Evolutionary conservation across 495 filamentous ascomycete species (phyloP).

Genomic region (Trichoderma orchidacearum): DNA sequence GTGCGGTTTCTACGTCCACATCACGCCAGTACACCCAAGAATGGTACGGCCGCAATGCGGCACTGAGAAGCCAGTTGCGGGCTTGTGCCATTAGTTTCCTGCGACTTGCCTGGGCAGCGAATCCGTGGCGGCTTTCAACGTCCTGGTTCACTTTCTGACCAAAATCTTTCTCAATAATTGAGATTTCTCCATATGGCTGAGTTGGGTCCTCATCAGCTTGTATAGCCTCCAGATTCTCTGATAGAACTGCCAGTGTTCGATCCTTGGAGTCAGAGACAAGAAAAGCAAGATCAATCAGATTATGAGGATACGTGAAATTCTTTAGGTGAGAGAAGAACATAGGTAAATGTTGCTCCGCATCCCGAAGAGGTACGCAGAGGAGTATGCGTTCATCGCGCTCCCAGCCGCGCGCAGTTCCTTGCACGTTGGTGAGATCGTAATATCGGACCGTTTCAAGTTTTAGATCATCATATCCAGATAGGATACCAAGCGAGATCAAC

Average conservation of each 20-base stretch:
- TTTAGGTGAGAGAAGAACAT: constrained; percentile 97
- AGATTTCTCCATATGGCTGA: constrained; percentile 89
- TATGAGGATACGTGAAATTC: constrained; percentile 96
- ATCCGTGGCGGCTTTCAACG: constrained; percentile 94
- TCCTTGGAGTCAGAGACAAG: constrained; percentile 97
- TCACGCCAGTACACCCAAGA: constrained; percentile 99
- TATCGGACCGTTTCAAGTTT: constrained; percentile 89
- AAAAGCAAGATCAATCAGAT: constrained; percentile 92
- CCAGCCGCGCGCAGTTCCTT: constrained; percentile 84
- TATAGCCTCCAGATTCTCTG: constrained; percentile 60
- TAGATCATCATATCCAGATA: constrained; percentile 54
- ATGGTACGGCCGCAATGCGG: constrained; percentile 85
- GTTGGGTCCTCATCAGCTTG: constrained; percentile 65
- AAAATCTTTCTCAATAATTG: constrained; percentile 97
- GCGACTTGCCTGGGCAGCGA: constrained; percentile 86
- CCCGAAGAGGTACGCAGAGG: constrained; percentile 86
- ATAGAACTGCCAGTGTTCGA: constrained; percentile 63
- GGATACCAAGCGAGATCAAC: constrained; percentile 56
- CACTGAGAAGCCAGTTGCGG: constrained; percentile 91
- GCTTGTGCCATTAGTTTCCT: constrained; percentile 98
- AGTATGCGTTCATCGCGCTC: constrained; percentile 89
- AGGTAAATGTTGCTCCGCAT: constrained; percentile 82
- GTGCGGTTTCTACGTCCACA: constrained; percentile 95
- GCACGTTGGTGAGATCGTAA: constrained; percentile 84
- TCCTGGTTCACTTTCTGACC: constrained; percentile 97